These are phyloP conservation scores for Epichloe brachyelytri DNA, from an alignment of 2,329 filamentous ascomycete species.

Conservation along the genomic window DNA sequence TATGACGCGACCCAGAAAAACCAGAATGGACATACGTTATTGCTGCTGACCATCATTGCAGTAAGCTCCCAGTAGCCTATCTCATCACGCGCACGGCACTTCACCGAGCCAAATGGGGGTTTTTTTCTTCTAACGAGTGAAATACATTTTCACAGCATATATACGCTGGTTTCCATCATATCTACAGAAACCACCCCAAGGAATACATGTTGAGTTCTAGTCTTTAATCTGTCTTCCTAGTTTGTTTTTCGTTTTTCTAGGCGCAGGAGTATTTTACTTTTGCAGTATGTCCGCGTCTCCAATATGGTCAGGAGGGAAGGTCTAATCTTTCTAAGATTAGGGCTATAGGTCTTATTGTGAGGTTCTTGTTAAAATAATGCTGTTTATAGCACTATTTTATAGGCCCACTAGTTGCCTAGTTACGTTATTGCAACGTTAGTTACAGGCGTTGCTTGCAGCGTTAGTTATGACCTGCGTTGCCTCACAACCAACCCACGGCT, in stretches of 20 bases:
- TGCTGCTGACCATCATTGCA: not conserved
- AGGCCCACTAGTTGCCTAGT: too few species aligned
- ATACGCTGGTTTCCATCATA: not conserved
- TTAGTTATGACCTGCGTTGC: too few species aligned
- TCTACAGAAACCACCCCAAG: not conserved
- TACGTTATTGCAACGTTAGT: too few species aligned
- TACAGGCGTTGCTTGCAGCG: too few species aligned
- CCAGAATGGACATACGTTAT: not conserved
- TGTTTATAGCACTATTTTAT: too few species aligned
- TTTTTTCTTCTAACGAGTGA: not conserved
- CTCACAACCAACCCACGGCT: too few species aligned
- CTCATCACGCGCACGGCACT: not conserved
- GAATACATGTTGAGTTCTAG: not conserved
- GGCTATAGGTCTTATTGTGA: too few species aligned
- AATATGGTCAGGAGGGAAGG: not conserved
- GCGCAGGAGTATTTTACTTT: conserved; percentile 2
- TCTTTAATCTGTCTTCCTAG: not conserved
- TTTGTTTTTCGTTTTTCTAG: not conserved
- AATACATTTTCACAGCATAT: not conserved
- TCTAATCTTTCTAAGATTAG: too few species aligned
- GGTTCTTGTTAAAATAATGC: too few species aligned
- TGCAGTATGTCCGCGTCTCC: not conserved
- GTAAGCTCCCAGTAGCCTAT: not conserved
- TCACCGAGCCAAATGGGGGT: not conserved
- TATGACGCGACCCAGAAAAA: conserved; percentile 6